phyloP scores from a whole-genome alignment of 768 basidiomycete species.

The Lactifluus subvellereus region DNA sequence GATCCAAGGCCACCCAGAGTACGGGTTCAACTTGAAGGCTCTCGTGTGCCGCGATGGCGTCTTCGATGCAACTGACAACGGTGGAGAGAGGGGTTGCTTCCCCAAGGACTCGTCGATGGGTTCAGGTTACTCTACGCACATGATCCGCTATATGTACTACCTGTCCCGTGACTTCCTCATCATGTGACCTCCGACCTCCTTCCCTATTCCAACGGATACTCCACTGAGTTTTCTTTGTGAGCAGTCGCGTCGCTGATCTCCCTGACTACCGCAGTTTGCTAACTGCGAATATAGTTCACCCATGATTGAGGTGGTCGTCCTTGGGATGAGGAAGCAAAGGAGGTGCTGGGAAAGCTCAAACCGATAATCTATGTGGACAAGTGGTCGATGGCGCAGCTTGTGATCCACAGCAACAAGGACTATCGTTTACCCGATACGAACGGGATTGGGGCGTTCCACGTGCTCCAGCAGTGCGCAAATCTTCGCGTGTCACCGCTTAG shows the following conservation, averaged over 20 bases:
- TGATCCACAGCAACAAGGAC: conserved; percentile 86
- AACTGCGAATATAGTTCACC: conserved; percentile 51
- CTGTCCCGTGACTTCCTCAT: no score
- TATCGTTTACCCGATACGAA: conserved; percentile 84
- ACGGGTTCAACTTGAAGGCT: conserved; percentile 84
- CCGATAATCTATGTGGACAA: conserved; percentile 76
- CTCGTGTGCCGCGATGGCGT: conserved; percentile 92
- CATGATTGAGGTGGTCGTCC: conserved; percentile 83
- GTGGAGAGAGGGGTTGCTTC: no score
- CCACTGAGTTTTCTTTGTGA: conserved; percentile 88
- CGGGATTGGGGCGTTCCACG: conserved; percentile 79
- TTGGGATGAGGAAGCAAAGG: conserved; percentile 57
- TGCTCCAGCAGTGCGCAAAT: conserved; percentile 68
- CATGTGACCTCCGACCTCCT: no score
- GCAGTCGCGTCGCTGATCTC: conserved; percentile 28
- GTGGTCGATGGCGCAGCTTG: conserved; percentile 80
- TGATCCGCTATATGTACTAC: no score
- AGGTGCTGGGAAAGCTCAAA: conserved; percentile 62
- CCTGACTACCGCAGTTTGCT: neutral
- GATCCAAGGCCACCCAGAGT: conserved; percentile 94
- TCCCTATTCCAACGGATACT: no score
- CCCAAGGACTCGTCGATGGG: no score
- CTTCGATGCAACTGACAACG: conserved; percentile 74
- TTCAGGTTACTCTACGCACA: no score
- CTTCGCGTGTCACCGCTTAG: neutral